Evolutionary conservation across 176 grass and related monocot genomes (phyloP).

Genomic region (Echinochloa phyllopogon): DNA sequence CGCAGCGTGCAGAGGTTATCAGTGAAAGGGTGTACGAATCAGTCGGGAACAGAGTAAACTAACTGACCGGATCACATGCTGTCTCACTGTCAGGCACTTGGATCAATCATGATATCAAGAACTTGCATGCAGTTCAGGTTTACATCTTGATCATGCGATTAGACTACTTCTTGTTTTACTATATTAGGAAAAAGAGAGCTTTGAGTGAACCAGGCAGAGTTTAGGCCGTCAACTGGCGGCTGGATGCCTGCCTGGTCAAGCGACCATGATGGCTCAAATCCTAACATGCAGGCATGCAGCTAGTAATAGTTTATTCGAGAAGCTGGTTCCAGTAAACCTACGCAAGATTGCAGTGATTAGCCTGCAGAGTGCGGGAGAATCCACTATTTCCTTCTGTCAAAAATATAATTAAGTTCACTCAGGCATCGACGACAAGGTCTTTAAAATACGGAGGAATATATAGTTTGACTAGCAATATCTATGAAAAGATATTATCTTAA

Average conservation of each 20-base stretch:
- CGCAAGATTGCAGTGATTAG: neutral
- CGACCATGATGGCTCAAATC: constrained; percentile 11
- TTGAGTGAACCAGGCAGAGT: constrained; percentile 17
- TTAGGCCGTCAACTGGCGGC: neutral
- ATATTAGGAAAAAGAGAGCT: neutral
- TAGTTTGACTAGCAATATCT: neutral
- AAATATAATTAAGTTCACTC: neutral
- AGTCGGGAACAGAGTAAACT: neutral
- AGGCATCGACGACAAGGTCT: neutral
- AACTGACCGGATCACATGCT: neutral
- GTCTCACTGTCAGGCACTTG: neutral
- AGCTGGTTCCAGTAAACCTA: neutral
- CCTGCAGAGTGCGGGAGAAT: neutral
- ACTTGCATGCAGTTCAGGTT: neutral
- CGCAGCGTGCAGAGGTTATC: neutral
- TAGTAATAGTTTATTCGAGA: neutral
- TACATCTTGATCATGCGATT: constrained; percentile 33
- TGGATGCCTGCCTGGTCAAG: neutral
- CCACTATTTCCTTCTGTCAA: neutral
- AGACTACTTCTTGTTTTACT: neutral
- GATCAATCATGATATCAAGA: constrained; percentile 36
- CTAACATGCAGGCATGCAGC: neutral
- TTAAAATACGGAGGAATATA: neutral
- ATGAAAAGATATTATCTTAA: neutral
- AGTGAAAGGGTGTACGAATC: neutral